Conservation (phyloP, 305 asterid genomes). For the Fraxinus greggii region DNA sequence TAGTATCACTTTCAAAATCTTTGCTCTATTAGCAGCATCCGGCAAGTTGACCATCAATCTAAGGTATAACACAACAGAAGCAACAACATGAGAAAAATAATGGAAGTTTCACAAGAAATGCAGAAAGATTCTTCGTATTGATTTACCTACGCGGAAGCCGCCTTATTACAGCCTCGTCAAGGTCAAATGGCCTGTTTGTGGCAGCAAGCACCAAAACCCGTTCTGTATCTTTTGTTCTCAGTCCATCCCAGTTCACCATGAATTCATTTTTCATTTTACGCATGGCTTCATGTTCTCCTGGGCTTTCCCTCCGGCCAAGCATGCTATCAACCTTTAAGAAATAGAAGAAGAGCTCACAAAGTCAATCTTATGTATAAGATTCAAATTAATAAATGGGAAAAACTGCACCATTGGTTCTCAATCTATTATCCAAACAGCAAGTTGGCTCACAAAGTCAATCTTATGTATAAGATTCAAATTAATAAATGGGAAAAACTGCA, state of each 20-base stretch:
- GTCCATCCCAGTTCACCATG: conserved; percentile 81
- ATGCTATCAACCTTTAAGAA: conserved; percentile 61
- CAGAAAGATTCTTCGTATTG: background rate
- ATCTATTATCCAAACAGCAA: background rate
- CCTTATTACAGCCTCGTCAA: conserved; percentile 75
- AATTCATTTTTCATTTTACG: conserved; percentile 60
- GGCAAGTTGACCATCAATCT: conserved; percentile 64
- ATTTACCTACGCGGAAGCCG: conserved; percentile 63
- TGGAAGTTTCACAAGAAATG: background rate
- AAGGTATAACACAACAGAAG: background rate
- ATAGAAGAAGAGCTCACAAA: background rate
- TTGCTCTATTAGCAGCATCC: conserved; percentile 52
- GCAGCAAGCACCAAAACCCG: conserved; percentile 79
- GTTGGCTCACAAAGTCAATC: background rate
- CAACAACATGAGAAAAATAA: conserved; percentile 10
- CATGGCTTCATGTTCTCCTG: conserved; percentile 69
- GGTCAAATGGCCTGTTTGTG: conserved; percentile 74
- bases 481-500: background rate
- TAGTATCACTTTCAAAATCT: conserved; percentile 47
- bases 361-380: background rate
- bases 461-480: background rate
- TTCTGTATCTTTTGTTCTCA: conserved; percentile 66
- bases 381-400: background rate
- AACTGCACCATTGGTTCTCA: background rate
- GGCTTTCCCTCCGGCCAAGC: conserved; percentile 69